phyloP scores from a whole-genome alignment of 768 basidiomycete species.

The Rickenella mellea region DNA sequence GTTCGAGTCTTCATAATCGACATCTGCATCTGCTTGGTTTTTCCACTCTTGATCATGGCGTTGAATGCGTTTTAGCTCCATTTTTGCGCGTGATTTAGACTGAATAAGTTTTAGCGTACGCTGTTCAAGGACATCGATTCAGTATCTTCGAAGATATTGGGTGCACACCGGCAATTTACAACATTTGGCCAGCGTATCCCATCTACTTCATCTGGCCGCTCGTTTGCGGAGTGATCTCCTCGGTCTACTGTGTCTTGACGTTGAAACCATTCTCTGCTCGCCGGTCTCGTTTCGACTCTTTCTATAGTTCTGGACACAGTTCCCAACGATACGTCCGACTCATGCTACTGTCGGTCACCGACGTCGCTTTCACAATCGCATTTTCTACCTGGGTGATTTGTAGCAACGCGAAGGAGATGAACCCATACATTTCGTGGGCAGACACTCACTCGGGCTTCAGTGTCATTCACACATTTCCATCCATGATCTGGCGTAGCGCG shows the following conservation, averaged over 20 bases:
- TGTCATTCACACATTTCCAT: constrained; percentile 31
- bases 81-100: background rate
- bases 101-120: constrained; percentile 21
- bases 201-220: constrained; percentile 13
- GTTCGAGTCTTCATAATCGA: constrained; percentile 34
- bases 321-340: constrained; percentile 43
- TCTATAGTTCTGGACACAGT: no score
- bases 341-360: constrained; percentile 40
- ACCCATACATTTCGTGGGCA: constrained; percentile 42
- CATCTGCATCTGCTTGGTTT: constrained; percentile 20
- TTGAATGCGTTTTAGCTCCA: constrained; percentile 15
- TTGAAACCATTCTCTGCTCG: no score
- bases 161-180: constrained; percentile 20
- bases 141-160: constrained; percentile 32
- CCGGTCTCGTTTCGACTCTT: no score
- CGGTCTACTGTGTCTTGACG: constrained; percentile 10
- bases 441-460: constrained; percentile 40
- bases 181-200: constrained; percentile 39
- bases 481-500: constrained; percentile 30
- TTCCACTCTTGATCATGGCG: constrained; percentile 21
- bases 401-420: constrained; percentile 23
- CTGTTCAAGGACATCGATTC: constrained; percentile 34
- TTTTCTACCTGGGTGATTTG: constrained; percentile 28
- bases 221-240: constrained; percentile 4
- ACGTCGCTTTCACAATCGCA: constrained; percentile 38